Evolutionary conservation across 139 green algal species (phyloP), one percentile per base, ranked within the genome.

Genomic region (Bryopsis sp.): DNA sequence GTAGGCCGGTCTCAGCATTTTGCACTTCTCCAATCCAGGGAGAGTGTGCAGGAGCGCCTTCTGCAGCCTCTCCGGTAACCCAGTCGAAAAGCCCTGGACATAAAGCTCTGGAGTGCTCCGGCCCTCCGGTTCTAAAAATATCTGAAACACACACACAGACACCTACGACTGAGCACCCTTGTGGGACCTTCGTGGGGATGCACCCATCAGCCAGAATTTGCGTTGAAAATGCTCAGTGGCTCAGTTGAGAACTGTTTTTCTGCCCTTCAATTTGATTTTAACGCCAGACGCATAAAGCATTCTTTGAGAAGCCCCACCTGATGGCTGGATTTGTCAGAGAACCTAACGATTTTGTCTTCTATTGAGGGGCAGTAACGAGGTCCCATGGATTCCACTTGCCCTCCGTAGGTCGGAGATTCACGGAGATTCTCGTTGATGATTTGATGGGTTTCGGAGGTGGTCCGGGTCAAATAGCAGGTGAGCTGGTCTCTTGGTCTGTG

Each of bases 291-390:
- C n/a, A n/a, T n/a, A n/a, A n/a, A n/a, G n/a, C n/a, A n/a, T n/a
- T n/a, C n/a, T n/a, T n/a, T n/a, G n/a, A n/a, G n/a, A n/a, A n/a
- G n/a, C n/a, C n/a, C n/a, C n/a, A 80, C 75, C 74, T 85, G 90
- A 79, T 99, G 94, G 57, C 78, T 89, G 32, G 85, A 69, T 77
- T 97, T 97, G 78, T 97, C 90, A 2, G 82, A 81, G 76, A 99
- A 99, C 1, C 94, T 79, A 59, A 97, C 89, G 35, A 99, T 96
- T 82, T 99, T 98, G 81, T 97, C 90, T 76, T 98, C 93, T 24
- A 99, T 97, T 47, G 85, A 95, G 8, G 93, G 94, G 82, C 93
- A 98, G 82, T 99, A 99, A 35, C 93, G 82, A 0, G 92, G 92
- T 0, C 89, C 91, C 58, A 86, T 90, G 54, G 78, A 78, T 31